A percentile compares a stretch with the other conserved stretches of the same genome.
These are phyloP conservation scores for Naegleria fowleri DNA, from an alignment of 208 protist genomes.

Conservation along the genomic window DNA sequence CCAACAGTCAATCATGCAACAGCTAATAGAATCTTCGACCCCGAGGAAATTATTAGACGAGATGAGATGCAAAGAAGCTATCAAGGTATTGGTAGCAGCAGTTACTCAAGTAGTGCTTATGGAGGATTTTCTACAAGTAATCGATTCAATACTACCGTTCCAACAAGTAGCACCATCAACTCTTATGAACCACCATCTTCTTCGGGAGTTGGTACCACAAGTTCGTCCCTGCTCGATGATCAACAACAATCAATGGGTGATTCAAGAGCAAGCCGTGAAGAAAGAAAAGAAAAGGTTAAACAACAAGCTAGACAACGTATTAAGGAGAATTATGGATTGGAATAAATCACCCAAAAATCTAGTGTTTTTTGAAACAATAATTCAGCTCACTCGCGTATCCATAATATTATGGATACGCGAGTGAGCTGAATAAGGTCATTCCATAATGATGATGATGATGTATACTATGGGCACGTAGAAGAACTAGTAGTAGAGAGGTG, in stretches of 20 bases:
- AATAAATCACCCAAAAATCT: not conserved
- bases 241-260: not conserved
- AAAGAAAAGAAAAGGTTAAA: not conserved
- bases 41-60: not conserved
- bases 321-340: slow-evolving; percentile 12
- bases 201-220: no score
- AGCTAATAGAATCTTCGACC: not conserved
- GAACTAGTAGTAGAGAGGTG: no score
- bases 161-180: not conserved
- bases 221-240: not conserved
- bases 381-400: no score
- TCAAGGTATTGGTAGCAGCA: not conserved
- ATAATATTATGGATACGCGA: no score
- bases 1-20: not conserved
- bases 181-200: not conserved
- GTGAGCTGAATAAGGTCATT: no score
- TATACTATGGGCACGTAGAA: no score
- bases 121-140: not conserved
- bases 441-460: no score
- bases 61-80: slow-evolving; percentile 4
- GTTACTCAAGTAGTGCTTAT: not conserved
- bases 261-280: not conserved
- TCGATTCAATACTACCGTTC: not conserved
- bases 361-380: not conserved
- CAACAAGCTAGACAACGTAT: not conserved